Percentiles rank a stretch among this genome's conserved stretches.
phyloP scores from a whole-genome alignment of 2,329 filamentous ascomycete genomes.

The Fusarium avenaceum region DNA sequence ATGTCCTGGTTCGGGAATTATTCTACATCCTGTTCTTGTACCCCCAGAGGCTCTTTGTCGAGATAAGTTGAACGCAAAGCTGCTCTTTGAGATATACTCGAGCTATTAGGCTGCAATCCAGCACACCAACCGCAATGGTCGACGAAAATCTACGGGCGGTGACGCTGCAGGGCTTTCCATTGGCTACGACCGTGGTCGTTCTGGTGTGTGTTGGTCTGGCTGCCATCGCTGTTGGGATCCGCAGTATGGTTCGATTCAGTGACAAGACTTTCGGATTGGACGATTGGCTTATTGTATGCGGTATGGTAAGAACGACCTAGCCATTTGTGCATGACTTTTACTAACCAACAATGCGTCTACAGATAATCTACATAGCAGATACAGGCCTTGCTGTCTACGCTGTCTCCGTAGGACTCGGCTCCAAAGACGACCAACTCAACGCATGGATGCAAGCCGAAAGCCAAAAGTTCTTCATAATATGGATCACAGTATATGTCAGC shows the following conservation, averaged over 20 bases:
- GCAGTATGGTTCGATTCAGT: not conserved
- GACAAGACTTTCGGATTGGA: not conserved
- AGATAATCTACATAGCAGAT: not conserved
- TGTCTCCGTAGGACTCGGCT: not conserved
- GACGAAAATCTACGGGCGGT: not conserved
- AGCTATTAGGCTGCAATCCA: too few relatives aligned
- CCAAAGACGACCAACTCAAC: not conserved
- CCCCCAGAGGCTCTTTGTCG: too few relatives aligned
- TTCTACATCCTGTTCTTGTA: too few relatives aligned
- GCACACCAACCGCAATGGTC: not conserved
- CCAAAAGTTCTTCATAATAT: constrained; percentile 17
- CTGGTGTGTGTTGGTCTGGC: not conserved
- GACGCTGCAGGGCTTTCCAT: not conserved
- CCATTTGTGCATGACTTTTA: too few relatives aligned
- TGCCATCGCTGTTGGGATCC: not conserved
- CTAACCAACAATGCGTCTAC: too few relatives aligned
- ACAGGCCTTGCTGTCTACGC: not conserved
- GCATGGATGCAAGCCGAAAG: not conserved
- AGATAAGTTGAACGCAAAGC: too few relatives aligned
- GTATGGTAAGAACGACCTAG: not conserved
- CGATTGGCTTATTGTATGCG: constrained; percentile 1
- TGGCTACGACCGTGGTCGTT: not conserved
- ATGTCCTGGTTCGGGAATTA: too few relatives aligned
- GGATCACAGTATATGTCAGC: constrained; percentile 14
- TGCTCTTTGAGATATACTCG: too few relatives aligned